These are phyloP conservation scores for Ceriops zippeliana DNA, from an alignment of 345 rosid species.

Conservation along the genomic window DNA sequence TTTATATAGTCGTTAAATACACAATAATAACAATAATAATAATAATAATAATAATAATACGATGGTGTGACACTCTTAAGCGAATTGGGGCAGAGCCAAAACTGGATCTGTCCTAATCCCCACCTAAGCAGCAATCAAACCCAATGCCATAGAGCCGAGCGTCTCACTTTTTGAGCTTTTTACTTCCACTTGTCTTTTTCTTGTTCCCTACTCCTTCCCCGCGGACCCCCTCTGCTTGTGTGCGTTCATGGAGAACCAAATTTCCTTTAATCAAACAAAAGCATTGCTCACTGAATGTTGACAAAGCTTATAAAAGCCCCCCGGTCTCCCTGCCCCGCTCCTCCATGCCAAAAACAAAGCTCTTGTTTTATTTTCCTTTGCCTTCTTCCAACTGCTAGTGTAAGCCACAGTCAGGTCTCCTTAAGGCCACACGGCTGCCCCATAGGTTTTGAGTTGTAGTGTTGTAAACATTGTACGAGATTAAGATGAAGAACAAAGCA, in stretches of 20 bases:
- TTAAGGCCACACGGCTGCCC: not conserved
- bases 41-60: no score
- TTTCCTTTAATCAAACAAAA: not conserved
- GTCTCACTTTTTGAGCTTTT: constrained; percentile 2
- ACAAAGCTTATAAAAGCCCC: not conserved
- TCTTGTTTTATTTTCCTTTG: not conserved
- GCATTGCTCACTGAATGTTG: not conserved
- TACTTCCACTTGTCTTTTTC: constrained; percentile 5
- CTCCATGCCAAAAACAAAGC: constrained; percentile 9
- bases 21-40: no score
- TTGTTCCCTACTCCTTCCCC: constrained; percentile 5
- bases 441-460: not conserved
- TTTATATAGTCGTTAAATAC: no score
- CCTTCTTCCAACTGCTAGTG: not conserved
- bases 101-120: not conserved
- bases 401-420: not conserved
- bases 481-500: constrained; percentile 56
- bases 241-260: not conserved
- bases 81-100: not conserved
- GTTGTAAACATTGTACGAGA: not conserved
- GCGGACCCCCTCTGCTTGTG: not conserved
- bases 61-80: no score
- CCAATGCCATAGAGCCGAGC: not conserved
- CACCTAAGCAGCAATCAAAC: not conserved
- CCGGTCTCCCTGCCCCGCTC: no score